Conservation (phyloP, 2,329 filamentous ascomycete genomes). For the Atkinsonella hypoxylon region DNA sequence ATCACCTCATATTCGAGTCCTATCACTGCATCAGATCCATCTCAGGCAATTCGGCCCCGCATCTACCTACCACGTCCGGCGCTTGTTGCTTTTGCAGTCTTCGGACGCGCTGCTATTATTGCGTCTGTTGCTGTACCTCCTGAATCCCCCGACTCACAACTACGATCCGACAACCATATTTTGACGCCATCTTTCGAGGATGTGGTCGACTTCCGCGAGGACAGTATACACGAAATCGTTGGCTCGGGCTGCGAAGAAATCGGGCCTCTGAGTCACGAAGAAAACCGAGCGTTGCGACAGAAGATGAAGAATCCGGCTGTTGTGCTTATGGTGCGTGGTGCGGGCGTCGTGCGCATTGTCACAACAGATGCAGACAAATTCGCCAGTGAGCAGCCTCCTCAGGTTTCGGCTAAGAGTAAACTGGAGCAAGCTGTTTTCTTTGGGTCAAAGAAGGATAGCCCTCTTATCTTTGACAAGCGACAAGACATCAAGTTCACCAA, state of each 20-base stretch:
- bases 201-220: slow-evolving; percentile 64
- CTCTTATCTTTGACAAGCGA: slow-evolving; percentile 70
- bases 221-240: slow-evolving; percentile 50
- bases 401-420: slow-evolving; percentile 74
- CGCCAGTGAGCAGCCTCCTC: slow-evolving; percentile 42
- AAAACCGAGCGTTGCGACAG: slow-evolving; percentile 36
- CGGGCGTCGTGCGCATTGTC: slow-evolving; percentile 47
- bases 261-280: slow-evolving; percentile 27
- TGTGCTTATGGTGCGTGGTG: slow-evolving; percentile 51
- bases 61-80: slow-evolving; percentile 69
- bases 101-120: slow-evolving; percentile 66
- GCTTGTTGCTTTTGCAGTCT: slow-evolving; percentile 70
- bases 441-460: slow-evolving; percentile 67
- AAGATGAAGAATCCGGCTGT: slow-evolving; percentile 50
- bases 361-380: slow-evolving; percentile 49
- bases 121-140: slow-evolving; percentile 57
- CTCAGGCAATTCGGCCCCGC: slow-evolving; percentile 39
- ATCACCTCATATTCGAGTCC: slow-evolving; percentile 52
- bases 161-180: slow-evolving; percentile 54
- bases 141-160: slow-evolving; percentile 64
- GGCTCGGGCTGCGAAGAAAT: slow-evolving; percentile 53
- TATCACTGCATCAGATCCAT: slow-evolving; percentile 24
- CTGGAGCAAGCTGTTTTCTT: slow-evolving; percentile 94
- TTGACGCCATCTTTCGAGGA: slow-evolving; percentile 69
- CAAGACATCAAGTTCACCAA: slow-evolving; percentile 53